These are phyloP conservation scores for Aspergillus kassunensis DNA, from an alignment of 495 filamentous ascomycete genomes.

Conservation along the genomic window DNA sequence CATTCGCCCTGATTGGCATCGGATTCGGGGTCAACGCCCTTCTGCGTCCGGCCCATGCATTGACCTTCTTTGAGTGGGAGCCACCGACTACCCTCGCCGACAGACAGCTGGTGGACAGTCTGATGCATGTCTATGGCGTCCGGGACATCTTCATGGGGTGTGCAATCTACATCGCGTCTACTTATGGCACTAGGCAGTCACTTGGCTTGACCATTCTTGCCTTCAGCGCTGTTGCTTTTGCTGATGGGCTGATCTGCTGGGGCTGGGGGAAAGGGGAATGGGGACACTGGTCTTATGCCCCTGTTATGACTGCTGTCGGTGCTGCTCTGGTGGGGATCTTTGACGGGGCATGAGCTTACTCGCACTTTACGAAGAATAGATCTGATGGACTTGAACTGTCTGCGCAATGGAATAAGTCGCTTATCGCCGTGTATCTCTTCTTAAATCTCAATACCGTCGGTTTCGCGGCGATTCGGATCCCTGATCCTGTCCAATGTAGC, in stretches of 20 bases:
- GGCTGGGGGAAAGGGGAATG: conserved; percentile 41
- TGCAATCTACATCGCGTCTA: conserved; percentile 36
- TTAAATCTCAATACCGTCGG: too few relatives aligned
- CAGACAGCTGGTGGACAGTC: conserved; percentile 30
- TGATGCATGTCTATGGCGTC: conserved; percentile 48
- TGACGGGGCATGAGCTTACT: too few relatives aligned
- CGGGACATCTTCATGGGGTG: conserved; percentile 53
- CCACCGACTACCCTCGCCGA: conserved; percentile 27
- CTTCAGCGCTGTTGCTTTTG: conserved; percentile 38
- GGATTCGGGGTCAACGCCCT: conserved; percentile 49
- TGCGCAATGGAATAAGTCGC: too few relatives aligned
- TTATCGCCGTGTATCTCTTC: too few relatives aligned
- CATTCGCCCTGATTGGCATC: conserved; percentile 42
- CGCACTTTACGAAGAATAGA: too few relatives aligned
- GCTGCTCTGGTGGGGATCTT: conserved; percentile 25
- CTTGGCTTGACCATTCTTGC: conserved; percentile 46
- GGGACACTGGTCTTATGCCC: conserved; percentile 56
- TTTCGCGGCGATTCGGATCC: too few relatives aligned
- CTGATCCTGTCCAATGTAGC: too few relatives aligned
- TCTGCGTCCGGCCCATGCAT: conserved; percentile 38
- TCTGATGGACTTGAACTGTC: too few relatives aligned
- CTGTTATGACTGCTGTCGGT: conserved; percentile 34
- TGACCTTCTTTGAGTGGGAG: conserved; percentile 45
- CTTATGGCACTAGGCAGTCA: conserved; percentile 36
- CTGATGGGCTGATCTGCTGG: conserved; percentile 45